Percentiles rank a stretch among this genome's conserved stretches.
Evolutionary conservation across 1,139 yeast species (phyloP).

Genomic region (Hyphopichia fennica): DNA sequence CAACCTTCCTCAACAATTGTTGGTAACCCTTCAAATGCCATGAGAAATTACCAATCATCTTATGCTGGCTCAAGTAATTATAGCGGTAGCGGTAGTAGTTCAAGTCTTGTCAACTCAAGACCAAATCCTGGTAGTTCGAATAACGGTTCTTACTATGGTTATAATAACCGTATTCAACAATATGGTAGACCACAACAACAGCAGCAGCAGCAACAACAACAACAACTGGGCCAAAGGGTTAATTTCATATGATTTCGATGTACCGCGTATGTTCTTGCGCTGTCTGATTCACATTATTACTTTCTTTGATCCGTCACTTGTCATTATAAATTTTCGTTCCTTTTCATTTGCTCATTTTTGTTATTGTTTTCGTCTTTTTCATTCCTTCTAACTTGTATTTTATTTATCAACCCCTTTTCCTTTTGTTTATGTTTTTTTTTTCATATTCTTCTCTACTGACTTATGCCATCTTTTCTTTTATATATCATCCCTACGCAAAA

Average conservation of each 20-base stretch:
- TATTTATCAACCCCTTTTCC: background rate
- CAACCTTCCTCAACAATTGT: slow-evolving; percentile 46
- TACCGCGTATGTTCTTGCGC: no score
- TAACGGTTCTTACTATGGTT: slow-evolving; percentile 1
- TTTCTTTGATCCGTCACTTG: no score
- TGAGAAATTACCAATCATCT: slow-evolving; percentile 16
- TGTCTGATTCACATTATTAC: no score
- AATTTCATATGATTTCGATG: slow-evolving; percentile 1
- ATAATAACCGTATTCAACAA: background rate
- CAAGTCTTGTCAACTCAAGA: background rate
- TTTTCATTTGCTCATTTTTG: slow-evolving; percentile 2
- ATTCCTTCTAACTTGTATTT: slow-evolving; percentile 4
- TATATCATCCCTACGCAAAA: no score
- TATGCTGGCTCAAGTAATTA: slow-evolving; percentile 3
- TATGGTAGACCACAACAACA: no score
- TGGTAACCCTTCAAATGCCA: slow-evolving; percentile 41
- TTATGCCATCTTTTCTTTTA: no score
- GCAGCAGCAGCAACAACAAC: background rate
- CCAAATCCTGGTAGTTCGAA: background rate
- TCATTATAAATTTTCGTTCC: background rate
- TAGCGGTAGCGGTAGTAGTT: slow-evolving; percentile 1
- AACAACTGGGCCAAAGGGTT: background rate
- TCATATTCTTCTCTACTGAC: background rate
- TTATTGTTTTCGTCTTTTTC: slow-evolving; percentile 1
- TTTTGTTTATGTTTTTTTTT: background rate